Base-by-base conservation (phyloP, 2,329 filamentous ascomycete species). In the Fusarium pseudonygamai region DNA sequence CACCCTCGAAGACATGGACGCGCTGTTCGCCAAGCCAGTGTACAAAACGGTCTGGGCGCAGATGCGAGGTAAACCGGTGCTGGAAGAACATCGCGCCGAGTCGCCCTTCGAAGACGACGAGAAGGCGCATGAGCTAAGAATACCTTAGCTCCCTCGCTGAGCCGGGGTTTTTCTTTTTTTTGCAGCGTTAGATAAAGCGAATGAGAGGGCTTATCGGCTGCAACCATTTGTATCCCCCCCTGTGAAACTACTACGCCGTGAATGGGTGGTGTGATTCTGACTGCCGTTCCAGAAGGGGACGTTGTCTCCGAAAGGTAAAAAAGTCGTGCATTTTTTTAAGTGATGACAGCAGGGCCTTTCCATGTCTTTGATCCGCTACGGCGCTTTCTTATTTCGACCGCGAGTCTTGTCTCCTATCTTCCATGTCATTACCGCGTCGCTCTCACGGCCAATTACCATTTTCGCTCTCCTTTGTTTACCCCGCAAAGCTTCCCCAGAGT, bases 1-100 rank as follows among this genome's bases (percentile, higher is more conserved):
- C 16, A 83, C 84, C 5, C 81, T 87, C 12, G 87, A 88, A 71
- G 83, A 83, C 32, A 86, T 87, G 81, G 86, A 87, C 18, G 64
- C 75, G 15, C 72, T 81, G 3, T 81, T 81, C 24, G 50, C 72
- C 36, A 71, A 75, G 15, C 78, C 80, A 6, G 79, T 79, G 9
- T 79, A 78, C 64, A 79, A 78, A 70, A 80, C 79, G 5, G 80
- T 81, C 20, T 80, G 79, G 80, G 72, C 74, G 7, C 75, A 77
- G 39, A 74, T 78, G 64, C 64, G 74, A 5, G 72, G 75, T 10
- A 75, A 37, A 40, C 30, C 50, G 7, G 60, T 75, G 12, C n/a
- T 76, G 37, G 60, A 75, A 45, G 60, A 40, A n/a, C 71, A 69
- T 16, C 74, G 74, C 30, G 47, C 75, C 59, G 72, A 72, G 22